Conservation (phyloP, 345 rosid genomes). For the Dovyalis caffra region DNA sequence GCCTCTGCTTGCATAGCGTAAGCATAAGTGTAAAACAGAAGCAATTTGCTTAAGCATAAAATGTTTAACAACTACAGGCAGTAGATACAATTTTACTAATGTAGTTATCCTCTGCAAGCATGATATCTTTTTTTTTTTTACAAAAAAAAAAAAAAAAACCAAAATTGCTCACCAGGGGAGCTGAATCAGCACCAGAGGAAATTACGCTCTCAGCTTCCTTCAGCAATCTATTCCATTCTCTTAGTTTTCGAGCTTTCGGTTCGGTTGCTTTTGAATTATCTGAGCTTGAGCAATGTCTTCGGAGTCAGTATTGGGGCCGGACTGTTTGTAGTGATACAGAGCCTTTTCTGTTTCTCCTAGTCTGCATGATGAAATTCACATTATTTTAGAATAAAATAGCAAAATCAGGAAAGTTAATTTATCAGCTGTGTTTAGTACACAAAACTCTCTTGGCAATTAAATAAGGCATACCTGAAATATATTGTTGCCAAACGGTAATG, state of each 20-base stretch:
- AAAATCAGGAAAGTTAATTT: background rate
- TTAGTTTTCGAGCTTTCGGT: slow-evolving; percentile 36
- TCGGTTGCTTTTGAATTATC: slow-evolving; percentile 39
- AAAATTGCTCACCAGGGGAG: slow-evolving; percentile 48
- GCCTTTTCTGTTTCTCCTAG: slow-evolving; percentile 69
- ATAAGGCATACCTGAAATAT: slow-evolving; percentile 43
- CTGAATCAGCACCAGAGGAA: slow-evolving; percentile 56
- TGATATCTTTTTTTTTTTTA: too few relatives aligned
- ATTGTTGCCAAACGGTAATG: slow-evolving; percentile 67
- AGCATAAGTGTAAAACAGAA: slow-evolving; percentile 31
- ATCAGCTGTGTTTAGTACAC: background rate
- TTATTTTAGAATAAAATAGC: background rate
- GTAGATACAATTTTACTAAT: background rate
- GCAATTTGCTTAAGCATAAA: background rate
- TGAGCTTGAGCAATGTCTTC: slow-evolving; percentile 49
- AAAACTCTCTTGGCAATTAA: background rate
- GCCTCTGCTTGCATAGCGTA: slow-evolving; percentile 66
- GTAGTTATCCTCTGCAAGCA: background rate
- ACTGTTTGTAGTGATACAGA: slow-evolving; percentile 45
- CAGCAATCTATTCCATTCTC: slow-evolving; percentile 51
- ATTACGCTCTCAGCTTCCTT: slow-evolving; percentile 43
- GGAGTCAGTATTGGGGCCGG: slow-evolving; percentile 32
- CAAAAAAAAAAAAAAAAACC: too few relatives aligned
- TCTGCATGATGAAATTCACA: slow-evolving; percentile 31
- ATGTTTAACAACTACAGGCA: background rate